A percentile compares a stretch with the other conserved stretches of the same genome.
Conservation (phyloP, 129 eudicot genomes). For the Calendula officinalis region DNA sequence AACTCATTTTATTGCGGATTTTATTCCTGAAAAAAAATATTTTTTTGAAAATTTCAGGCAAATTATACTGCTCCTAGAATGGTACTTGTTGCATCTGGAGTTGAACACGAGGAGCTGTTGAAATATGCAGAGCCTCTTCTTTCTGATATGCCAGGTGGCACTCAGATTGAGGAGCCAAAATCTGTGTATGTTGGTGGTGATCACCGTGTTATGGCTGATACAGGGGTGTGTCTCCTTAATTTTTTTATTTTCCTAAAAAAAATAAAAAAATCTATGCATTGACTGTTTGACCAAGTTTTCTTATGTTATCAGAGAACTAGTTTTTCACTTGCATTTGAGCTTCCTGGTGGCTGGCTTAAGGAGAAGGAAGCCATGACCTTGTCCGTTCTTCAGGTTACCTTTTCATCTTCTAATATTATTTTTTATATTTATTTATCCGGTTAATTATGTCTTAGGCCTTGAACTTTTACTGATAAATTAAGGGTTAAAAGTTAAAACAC, state of each 20-base stretch:
- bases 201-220: conserved; percentile 65
- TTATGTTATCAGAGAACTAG: conserved; percentile 52
- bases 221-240: conserved; percentile 58
- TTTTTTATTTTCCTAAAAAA: no score
- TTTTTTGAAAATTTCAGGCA: conserved; percentile 39
- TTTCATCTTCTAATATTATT: neutral
- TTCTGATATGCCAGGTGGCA: conserved; percentile 62
- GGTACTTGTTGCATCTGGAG: conserved; percentile 91
- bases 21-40: conserved; percentile 14
- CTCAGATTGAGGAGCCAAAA: conserved; percentile 51
- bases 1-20: neutral
- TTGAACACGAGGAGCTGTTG: conserved; percentile 80
- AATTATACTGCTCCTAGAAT: conserved; percentile 89
- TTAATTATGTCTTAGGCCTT: no score
- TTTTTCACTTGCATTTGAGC: conserved; percentile 88
- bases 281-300: neutral
- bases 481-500: no score
- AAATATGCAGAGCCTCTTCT: conserved; percentile 86
- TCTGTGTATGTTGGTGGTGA: conserved; percentile 87
- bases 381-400: conserved; percentile 76
- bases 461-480: no score
- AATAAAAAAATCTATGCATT: no score
- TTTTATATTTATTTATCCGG: neutral
- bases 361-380: conserved; percentile 65
- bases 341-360: conserved; percentile 91